Percentiles rank a stretch among this genome's conserved stretches.
These are phyloP conservation scores for Saccharomyces jurei DNA, from an alignment of 805 yeast species.

Conservation along the genomic window DNA sequence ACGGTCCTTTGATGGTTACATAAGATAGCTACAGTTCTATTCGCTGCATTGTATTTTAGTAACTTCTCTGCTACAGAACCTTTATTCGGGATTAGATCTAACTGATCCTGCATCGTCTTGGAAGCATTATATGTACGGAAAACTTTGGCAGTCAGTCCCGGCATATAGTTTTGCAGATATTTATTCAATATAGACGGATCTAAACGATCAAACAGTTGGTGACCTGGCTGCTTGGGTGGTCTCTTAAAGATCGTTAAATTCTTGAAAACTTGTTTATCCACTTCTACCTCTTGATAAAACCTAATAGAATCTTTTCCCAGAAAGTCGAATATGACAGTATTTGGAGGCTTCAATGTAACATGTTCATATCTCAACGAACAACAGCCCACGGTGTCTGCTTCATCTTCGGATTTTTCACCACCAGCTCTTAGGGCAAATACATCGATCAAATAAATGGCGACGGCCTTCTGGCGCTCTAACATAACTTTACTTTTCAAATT, in stretches of 20 bases:
- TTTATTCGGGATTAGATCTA: conserved; percentile 74
- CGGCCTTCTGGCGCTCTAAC: conserved; percentile 86
- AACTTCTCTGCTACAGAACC: conserved; percentile 86
- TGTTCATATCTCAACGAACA: conserved; percentile 91
- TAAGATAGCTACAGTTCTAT: conserved; percentile 86
- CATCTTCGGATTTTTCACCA: conserved; percentile 94
- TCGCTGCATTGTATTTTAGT: conserved; percentile 86
- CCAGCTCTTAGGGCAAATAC: conserved; percentile 94
- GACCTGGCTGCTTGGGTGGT: conserved; percentile 84
- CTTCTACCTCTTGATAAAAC: conserved; percentile 86
- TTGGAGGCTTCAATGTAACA: conserved; percentile 76
- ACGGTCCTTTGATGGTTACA: conserved; percentile 97
- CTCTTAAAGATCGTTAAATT: conserved; percentile 81
- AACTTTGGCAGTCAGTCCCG: conserved; percentile 90
- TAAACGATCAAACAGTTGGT: conserved; percentile 83
- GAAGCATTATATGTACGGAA: conserved; percentile 97
- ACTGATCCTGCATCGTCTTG: conserved; percentile 91
- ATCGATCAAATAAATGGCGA: conserved; percentile 88
- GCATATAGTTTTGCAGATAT: conserved; percentile 82
- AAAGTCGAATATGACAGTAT: conserved; percentile 80
- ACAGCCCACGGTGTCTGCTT: conserved; percentile 97
- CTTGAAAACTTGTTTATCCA: conserved; percentile 85
- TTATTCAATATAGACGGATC: conserved; percentile 78
- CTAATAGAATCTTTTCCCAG: conserved; percentile 93
- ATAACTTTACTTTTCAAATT: conserved; percentile 66